A percentile compares a stretch with the other conserved stretches of the same genome.
Evolutionary conservation across 139 green algal genomes (phyloP).

Genomic region (Closterium sp.): DNA sequence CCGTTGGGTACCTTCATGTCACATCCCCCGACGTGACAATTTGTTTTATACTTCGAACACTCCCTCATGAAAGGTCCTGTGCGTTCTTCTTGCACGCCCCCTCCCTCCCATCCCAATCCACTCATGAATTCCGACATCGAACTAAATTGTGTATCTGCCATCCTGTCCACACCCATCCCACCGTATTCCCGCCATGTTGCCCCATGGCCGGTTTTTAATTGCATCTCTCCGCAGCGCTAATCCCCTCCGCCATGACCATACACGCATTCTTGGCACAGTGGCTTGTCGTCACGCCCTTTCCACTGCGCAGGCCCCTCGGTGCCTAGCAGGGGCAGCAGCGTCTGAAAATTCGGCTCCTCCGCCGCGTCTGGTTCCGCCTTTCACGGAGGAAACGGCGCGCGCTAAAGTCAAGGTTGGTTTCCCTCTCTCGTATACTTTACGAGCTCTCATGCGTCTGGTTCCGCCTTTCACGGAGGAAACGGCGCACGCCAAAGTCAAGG

Average conservation of each 20-base stretch:
- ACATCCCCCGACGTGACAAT: too few species aligned
- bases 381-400: neutral
- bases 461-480: neutral
- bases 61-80: too few species aligned
- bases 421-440: neutral
- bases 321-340: neutral
- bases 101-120: too few species aligned
- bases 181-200: neutral
- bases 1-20: too few species aligned
- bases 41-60: too few species aligned
- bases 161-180: neutral
- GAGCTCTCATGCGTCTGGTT: neutral
- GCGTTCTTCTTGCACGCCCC: too few species aligned
- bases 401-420: neutral
- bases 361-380: neutral
- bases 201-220: neutral
- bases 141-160: too few species aligned
- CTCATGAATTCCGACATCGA: too few species aligned
- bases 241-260: neutral
- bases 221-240: neutral
- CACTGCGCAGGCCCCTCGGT: neutral
- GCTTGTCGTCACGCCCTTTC: neutral
- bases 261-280: neutral
- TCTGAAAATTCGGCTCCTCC: neutral
- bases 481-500: neutral